Conservation (phyloP, 345 rosid species). For the Psidium guajava region DNA sequence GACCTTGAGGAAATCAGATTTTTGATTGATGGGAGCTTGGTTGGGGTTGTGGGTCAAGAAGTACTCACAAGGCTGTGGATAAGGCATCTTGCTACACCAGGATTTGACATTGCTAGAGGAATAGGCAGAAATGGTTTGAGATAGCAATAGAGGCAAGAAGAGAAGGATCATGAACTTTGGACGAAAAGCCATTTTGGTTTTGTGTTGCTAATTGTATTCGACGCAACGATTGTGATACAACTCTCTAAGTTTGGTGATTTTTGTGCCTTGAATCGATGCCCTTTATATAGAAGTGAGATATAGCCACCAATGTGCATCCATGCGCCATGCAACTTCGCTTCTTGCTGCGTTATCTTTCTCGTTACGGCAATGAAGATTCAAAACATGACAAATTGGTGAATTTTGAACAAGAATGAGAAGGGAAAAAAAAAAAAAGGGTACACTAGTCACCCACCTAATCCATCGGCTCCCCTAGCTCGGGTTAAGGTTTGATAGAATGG, state of each 20-base stretch:
- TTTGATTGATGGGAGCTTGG: conserved; percentile 4
- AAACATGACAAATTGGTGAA: neutral
- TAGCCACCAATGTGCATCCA: neutral
- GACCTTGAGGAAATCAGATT: conserved; percentile 19
- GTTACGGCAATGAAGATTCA: neutral
- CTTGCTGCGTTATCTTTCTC: neutral
- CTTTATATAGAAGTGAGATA: conserved; percentile 6
- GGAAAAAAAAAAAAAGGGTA: neutral
- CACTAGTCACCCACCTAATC: neutral
- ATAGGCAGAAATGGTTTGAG: conserved; percentile 15
- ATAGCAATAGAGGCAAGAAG: conserved; percentile 14
- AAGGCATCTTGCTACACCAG: conserved; percentile 27
- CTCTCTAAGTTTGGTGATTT: neutral
- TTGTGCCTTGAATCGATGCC: neutral
- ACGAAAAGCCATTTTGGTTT: conserved; percentile 22
- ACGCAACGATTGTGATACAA: neutral
- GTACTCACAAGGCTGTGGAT: conserved; percentile 23
- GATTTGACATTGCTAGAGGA: conserved; percentile 13
- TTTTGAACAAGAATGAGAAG: neutral
- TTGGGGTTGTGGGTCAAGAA: conserved; percentile 7
- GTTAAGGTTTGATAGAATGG: neutral
- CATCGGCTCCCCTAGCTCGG: neutral
- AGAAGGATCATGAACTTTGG: conserved; percentile 11
- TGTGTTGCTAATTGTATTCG: neutral
- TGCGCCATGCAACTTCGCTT: neutral